Base-by-base conservation (phyloP, 768 basidiomycete genomes). In the Mycena alexandri region DNA sequence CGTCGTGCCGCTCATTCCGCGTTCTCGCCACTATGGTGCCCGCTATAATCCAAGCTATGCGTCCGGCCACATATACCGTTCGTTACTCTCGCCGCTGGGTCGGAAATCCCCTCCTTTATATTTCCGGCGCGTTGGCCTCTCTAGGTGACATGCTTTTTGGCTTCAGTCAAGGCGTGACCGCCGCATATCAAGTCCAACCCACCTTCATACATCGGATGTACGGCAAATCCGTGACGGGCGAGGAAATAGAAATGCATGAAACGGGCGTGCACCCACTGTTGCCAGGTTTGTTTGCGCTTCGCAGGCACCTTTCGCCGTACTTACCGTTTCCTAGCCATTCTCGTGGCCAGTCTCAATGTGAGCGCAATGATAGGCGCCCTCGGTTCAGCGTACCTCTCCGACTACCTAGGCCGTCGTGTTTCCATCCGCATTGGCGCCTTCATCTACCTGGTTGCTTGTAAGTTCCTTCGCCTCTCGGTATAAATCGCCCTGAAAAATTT, bases 61-160 rank as follows among this genome's bases (percentile, higher is more conserved):
- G 68, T 52, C 69, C 70, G 6, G 62, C 62, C 8, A 63, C 78
- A 10, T 87, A 85, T 71, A 77, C 75, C 44, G 78, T 79, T 67
- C 82, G 85, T 68, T 87, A 86, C 78, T 85, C 86, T 62, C 76
- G 80, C 78, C 85, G 84, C 82, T 81, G 86, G 82, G 80, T 82
- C 34, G 86, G 86, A 41, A 78, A 77, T 52, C 83, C 82, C 33
- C 77, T 87, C 34, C 79, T 87, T n/a, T 83, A 86, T 72, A 82
- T 80, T 53, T 86, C 86, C 24, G 83, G 85, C 60, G 86, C 85
- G 0, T 79, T 86, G 52, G 85, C 86, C 22, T 84, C 84, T 68
- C 80, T 87, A 69, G 86, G 86, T 61, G 86, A 87, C 68, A 85
- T 85, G 9, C 85, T 86, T 80, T 87, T 87, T 68, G 86, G 86